Conservation (phyloP, 805 yeast genomes). For the Wickerhamomyces chaumierensis region DNA sequence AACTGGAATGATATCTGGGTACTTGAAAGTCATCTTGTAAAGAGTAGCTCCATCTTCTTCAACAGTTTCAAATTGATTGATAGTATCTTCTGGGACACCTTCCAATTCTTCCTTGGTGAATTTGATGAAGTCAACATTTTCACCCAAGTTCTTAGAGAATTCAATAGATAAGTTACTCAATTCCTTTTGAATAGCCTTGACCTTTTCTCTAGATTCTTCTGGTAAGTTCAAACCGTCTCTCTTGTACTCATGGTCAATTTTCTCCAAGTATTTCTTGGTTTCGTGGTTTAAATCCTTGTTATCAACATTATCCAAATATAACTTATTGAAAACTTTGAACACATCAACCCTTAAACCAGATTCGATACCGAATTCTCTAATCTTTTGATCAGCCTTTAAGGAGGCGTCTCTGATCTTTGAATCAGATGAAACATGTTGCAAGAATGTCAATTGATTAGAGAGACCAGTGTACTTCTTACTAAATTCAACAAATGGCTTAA, state of each 20-base stretch:
- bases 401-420: conserved; percentile 66
- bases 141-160: conserved; percentile 58
- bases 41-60: conserved; percentile 24
- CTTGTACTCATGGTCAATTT: conserved; percentile 42
- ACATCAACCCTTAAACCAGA: conserved; percentile 57
- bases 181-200: conserved; percentile 47
- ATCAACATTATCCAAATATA: conserved; percentile 30
- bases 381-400: conserved; percentile 43
- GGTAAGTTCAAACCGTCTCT: conserved; percentile 63
- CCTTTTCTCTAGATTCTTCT: conserved; percentile 38
- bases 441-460: conserved; percentile 48
- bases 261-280: conserved; percentile 43
- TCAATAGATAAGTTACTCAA: conserved; percentile 45
- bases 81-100: conserved; percentile 61
- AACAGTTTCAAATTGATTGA: conserved; percentile 44
- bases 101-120: conserved; percentile 56
- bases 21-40: conserved; percentile 65
- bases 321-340: conserved; percentile 43
- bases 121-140: conserved; percentile 48
- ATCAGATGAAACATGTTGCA: conserved; percentile 58
- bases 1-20: conserved; percentile 74
- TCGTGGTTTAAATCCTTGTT: conserved; percentile 33
- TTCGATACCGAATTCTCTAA: conserved; percentile 52
- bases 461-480: conserved; percentile 37
- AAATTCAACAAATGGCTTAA: conserved; percentile 38